phyloP scores from a whole-genome alignment of 176 grass and related monocot genomes.

The Cenchrus fungigraminus region DNA sequence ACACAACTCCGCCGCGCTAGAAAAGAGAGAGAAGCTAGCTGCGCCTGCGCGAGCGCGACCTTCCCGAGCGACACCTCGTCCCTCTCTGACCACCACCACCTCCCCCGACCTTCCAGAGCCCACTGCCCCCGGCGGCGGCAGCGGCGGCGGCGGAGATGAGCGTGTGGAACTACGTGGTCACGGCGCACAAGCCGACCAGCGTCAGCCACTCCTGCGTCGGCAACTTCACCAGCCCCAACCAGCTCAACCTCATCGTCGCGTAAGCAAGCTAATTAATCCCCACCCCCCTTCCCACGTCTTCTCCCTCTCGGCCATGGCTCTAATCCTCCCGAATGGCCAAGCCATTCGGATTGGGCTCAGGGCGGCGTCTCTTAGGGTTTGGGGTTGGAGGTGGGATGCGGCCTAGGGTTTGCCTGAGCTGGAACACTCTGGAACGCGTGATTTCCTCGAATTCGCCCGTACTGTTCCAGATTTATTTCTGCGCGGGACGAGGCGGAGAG shows the following conservation, averaged over 20 bases:
- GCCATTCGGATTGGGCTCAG: background rate
- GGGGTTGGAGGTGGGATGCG: background rate
- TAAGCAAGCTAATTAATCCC: conserved; percentile 47
- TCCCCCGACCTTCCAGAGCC: conserved; percentile 14
- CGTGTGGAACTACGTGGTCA: conserved; percentile 99
- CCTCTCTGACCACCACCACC: background rate
- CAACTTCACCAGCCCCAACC: conserved; percentile 89
- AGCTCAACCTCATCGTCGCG: conserved; percentile 97
- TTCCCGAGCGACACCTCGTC: background rate
- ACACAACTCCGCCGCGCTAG: background rate
- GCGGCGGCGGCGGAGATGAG: conserved; percentile 68
- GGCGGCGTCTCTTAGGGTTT: conserved; percentile 18
- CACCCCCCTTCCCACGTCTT: background rate
- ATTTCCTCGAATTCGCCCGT: background rate
- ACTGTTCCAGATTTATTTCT: background rate
- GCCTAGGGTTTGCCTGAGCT: conserved; percentile 37
- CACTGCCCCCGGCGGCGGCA: conserved; percentile 15
- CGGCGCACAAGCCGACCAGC: conserved; percentile 98
- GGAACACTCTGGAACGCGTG: background rate
- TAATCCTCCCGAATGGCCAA: background rate
- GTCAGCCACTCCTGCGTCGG: conserved; percentile 98
- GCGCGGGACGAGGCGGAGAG: background rate
- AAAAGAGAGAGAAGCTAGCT: background rate
- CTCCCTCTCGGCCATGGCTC: background rate
- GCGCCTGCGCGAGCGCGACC: conserved; percentile 21